phyloP scores from a whole-genome alignment of 2,329 filamentous ascomycete species.

The Phyllosticta paracitricarpa region DNA sequence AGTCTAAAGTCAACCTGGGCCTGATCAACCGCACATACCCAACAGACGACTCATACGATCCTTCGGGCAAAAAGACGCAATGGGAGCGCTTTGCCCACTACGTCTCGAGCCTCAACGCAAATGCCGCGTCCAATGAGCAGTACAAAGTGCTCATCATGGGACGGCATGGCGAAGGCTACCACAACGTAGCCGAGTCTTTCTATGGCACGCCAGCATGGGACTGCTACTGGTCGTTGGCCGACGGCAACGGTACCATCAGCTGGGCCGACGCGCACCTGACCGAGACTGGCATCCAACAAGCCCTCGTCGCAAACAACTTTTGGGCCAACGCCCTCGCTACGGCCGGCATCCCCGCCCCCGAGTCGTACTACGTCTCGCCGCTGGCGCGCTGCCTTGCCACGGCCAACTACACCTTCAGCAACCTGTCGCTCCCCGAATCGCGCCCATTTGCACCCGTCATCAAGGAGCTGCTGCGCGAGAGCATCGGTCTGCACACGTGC shows the following conservation, averaged over 20 bases:
- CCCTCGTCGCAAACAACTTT: conserved; percentile 48
- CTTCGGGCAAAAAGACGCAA: conserved; percentile 40
- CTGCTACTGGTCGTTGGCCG: conserved; percentile 55
- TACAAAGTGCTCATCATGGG: conserved; percentile 62
- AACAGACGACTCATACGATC: conserved; percentile 36
- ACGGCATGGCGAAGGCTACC: conserved; percentile 58
- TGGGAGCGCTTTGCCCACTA: conserved; percentile 57
- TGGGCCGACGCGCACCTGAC: conserved; percentile 60
- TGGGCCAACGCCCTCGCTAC: conserved; percentile 44
- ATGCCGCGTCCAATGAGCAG: conserved; percentile 34
- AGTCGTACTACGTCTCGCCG: conserved; percentile 57
- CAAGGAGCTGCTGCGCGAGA: conserved; percentile 58
- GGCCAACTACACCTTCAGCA: conserved; percentile 50
- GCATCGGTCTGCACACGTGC: conserved; percentile 59
- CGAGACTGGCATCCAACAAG: conserved; percentile 45
- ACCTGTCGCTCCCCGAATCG: conserved; percentile 41
- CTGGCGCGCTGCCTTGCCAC: conserved; percentile 54
- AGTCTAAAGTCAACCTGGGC: conserved; percentile 55
- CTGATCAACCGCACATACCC: conserved; percentile 54
- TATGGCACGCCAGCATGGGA: conserved; percentile 64
- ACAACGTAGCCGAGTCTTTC: conserved; percentile 55
- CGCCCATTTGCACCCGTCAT: conserved; percentile 48
- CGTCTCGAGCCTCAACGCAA: conserved; percentile 45
- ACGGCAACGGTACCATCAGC: conserved; percentile 51
- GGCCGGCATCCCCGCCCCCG: conserved; percentile 49